phyloP scores from a whole-genome alignment of 1,284 basidiomycete species.

The Mrakiaceae sp. region DNA sequence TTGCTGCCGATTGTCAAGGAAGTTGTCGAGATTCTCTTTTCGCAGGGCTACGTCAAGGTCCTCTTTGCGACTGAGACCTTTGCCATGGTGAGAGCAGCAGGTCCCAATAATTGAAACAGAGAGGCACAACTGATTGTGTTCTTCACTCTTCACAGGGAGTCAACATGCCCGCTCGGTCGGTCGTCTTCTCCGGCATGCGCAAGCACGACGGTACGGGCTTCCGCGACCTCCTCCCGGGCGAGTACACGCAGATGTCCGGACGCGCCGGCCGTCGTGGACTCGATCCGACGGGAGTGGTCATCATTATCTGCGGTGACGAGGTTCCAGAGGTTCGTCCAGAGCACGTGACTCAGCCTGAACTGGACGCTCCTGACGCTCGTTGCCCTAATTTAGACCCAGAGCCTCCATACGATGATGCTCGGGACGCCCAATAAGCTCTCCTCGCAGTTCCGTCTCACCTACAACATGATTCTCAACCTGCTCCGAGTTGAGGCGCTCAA shows the following conservation, averaged over 20 bases:
- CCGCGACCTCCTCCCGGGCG: slow-evolving; percentile 75
- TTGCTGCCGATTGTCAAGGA: slow-evolving; percentile 88
- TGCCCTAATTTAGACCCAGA: slow-evolving; percentile 47
- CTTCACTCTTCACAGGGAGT: slow-evolving; percentile 55
- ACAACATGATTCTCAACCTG: slow-evolving; percentile 98
- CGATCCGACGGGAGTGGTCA: slow-evolving; percentile 90
- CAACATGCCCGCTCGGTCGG: slow-evolving; percentile 97
- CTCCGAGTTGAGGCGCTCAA: slow-evolving; percentile 89
- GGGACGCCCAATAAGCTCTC: slow-evolving; percentile 84
- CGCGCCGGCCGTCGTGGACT: slow-evolving; percentile 92
- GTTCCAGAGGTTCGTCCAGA: slow-evolving; percentile 61
- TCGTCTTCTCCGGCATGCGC: slow-evolving; percentile 88
- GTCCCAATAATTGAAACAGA: neutral
- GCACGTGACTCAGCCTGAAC: neutral
- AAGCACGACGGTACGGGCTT: slow-evolving; percentile 94
- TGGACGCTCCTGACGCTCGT: neutral
- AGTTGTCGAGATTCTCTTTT: slow-evolving; percentile 91
- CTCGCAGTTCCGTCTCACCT: slow-evolving; percentile 95
- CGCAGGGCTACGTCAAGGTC: slow-evolving; percentile 89
- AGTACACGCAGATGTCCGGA: slow-evolving; percentile 99
- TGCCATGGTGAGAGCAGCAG: slow-evolving; percentile 65
- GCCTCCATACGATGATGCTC: slow-evolving; percentile 80
- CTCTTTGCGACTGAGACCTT: slow-evolving; percentile 99
- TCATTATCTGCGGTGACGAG: slow-evolving; percentile 70
- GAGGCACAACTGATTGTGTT: neutral